Base-by-base conservation (phyloP, 2,329 filamentous ascomycete genomes). In the Neonectria sp. region DNA sequence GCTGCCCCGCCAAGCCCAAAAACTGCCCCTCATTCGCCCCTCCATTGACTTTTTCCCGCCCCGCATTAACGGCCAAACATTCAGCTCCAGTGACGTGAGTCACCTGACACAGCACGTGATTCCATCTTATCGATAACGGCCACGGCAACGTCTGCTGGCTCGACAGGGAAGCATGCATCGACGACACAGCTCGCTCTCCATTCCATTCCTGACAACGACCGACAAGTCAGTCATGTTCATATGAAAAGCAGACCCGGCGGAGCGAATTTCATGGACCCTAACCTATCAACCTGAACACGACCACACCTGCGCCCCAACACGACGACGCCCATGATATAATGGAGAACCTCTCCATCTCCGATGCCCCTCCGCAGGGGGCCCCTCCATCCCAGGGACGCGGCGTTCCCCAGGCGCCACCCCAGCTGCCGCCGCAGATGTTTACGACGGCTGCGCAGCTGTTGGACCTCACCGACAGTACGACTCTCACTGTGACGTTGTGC, bases 401-500 rank as follows among this genome's bases (percentile, higher is more conserved):
- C 71, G 63, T 66, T 27, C 84, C 82, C 33, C 88, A 89, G 56
- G 81, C 84, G 62, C 84, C 85, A 55, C 82, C 86, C 70, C 92
- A 94, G 82, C 85, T 95, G 45, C 93, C 93, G 15, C 95, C 95
- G 67, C 95, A 99, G 85, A 98, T 98, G 92, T 99, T 99, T 84
- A 97, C 96, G 21, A 99, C 96, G 35, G 96, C 96, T 35, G 95
- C 96, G 61, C 96, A 98, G 85, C 86, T 99, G 66, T 86, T 99
- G 66, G 96, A 99, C 80, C 88, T 99, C 77, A 98, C 96, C 76
- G 96, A 99, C 85, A 99, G 95, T 98, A 90, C 86, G 93, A 77
- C 55, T 58, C 62, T 76, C 65, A 55, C 29, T 57, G 21, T 35
- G 43, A 45, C 31, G 33, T 56, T 52, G 31, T 53, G 65, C 45